Conservation (phyloP, 495 filamentous ascomycete species). For the Astrocystis sublimbata region DNA sequence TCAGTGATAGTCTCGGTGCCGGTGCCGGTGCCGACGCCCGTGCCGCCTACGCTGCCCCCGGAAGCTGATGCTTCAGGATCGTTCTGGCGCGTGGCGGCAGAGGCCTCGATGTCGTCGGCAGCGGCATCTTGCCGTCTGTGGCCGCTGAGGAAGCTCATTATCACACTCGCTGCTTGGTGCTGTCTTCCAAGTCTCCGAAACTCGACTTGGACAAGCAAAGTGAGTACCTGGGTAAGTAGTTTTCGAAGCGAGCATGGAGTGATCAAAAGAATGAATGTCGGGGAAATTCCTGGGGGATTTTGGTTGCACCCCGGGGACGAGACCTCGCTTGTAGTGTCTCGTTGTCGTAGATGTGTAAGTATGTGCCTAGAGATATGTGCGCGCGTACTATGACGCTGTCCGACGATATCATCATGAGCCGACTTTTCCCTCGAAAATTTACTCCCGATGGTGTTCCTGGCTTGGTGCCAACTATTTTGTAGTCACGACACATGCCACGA, state of each 20-base stretch:
- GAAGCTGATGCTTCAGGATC: not conserved
- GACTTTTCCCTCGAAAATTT: not conserved
- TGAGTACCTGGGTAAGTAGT: too few species aligned
- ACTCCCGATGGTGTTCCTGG: not conserved
- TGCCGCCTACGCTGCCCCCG: not conserved
- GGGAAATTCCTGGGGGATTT: not conserved
- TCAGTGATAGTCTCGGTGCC: not conserved
- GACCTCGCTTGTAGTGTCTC: not conserved
- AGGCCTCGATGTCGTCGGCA: conserved; percentile 15
- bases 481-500: not conserved
- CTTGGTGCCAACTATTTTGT: not conserved
- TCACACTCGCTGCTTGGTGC: conserved; percentile 2
- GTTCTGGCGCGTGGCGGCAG: conserved; percentile 3
- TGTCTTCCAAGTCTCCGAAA: not conserved
- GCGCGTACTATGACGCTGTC: conserved; percentile 2
- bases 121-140: conserved; percentile 1
- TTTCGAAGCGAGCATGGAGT: too few species aligned
- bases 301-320: not conserved
- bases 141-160: conserved; percentile 12
- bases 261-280: too few species aligned
- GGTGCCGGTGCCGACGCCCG: not conserved
- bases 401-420: conserved; percentile 1
- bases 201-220: not conserved
- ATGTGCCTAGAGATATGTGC: not conserved
- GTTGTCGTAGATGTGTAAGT: not conserved